A percentile compares a stretch with the other conserved stretches of the same genome.
Evolutionary conservation across 164 flowering plant species (phyloP).

Genomic region (Protea cynaroides): DNA sequence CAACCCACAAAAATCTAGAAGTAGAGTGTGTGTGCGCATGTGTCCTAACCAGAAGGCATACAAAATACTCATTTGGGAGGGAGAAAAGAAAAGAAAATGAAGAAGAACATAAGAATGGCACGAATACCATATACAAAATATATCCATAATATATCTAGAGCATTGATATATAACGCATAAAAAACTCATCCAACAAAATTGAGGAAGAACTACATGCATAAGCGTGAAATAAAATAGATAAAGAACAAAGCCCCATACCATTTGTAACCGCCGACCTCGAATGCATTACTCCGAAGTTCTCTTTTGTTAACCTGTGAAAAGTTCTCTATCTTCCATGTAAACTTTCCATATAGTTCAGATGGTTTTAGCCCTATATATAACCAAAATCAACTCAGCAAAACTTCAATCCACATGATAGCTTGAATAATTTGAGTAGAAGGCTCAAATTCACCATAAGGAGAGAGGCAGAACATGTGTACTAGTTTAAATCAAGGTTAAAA

Average conservation of each 20-base stretch:
- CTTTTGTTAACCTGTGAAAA: constrained; percentile 74
- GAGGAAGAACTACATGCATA: constrained; percentile 2
- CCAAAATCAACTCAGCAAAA: neutral
- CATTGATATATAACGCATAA: neutral
- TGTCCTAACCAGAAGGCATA: too few relatives aligned
- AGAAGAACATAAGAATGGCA: too few relatives aligned
- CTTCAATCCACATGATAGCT: neutral
- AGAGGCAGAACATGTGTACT: neutral
- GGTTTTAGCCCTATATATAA: constrained; percentile 63
- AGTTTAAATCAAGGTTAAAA: too few relatives aligned
- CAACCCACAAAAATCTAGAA: too few relatives aligned
- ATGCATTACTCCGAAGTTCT: constrained; percentile 76
- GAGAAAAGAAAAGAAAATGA: too few relatives aligned
- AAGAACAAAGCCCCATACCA: constrained; percentile 42
- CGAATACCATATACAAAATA: too few relatives aligned
- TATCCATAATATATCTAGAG: neutral
- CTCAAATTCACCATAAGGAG: neutral
- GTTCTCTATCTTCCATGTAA: constrained; percentile 86
- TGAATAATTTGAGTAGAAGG: neutral
- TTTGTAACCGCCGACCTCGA: constrained; percentile 87
- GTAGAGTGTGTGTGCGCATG: too few relatives aligned
- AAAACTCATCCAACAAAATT: neutral
- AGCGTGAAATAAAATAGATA: constrained; percentile 7
- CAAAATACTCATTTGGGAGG: too few relatives aligned
- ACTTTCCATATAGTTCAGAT: constrained; percentile 64